Conservation (phyloP, 176 grass and related monocot genomes). For the barley (Hordeum vulgare) region DNA sequence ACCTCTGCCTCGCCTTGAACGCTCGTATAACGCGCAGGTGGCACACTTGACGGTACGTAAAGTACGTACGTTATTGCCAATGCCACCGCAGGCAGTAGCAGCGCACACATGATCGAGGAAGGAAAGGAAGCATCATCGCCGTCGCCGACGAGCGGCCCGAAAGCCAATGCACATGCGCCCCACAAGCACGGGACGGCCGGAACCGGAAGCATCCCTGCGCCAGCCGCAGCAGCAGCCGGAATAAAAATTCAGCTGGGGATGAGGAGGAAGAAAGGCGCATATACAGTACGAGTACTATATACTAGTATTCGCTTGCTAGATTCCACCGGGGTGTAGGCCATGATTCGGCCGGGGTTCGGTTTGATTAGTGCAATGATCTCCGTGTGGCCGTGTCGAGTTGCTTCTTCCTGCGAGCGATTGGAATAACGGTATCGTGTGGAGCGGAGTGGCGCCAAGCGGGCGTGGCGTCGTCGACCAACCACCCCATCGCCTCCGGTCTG, state of each 20-base stretch:
- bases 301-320: background rate
- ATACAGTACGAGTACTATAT: background rate
- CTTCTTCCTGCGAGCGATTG: background rate
- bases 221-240: background rate
- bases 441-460: constrained; percentile 1
- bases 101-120: background rate
- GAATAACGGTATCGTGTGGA: background rate
- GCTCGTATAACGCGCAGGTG: no score
- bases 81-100: background rate
- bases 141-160: background rate
- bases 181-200: background rate
- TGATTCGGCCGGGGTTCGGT: background rate
- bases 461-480: background rate
- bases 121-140: background rate
- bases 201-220: background rate
- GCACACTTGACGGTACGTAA: background rate
- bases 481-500: background rate
- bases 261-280: background rate
- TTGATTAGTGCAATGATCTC: constrained; percentile 3
- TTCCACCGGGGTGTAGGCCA: background rate
- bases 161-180: background rate
- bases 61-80: background rate
- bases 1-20: background rate
- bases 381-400: background rate
- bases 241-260: no score